A percentile compares a stretch with the other conserved stretches of the same genome.
phyloP scores from a whole-genome alignment of 768 basidiomycete genomes.

The Kwoniella bestiolae region DNA sequence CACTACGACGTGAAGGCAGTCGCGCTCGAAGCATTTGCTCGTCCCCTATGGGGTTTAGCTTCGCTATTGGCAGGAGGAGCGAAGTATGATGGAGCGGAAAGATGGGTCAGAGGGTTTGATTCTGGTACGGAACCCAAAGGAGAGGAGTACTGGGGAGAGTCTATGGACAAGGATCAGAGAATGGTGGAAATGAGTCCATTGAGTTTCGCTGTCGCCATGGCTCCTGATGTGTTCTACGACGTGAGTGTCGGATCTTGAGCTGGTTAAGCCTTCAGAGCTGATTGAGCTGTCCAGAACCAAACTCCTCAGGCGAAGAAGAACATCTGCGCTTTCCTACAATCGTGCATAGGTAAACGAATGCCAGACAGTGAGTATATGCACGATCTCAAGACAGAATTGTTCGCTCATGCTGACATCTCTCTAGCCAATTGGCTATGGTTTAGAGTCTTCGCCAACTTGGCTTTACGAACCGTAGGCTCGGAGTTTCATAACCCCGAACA shows the following conservation, averaged over 20 bases:
- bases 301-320: slow-evolving; percentile 64
- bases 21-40: slow-evolving; percentile 75
- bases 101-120: slow-evolving; percentile 71
- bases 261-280: not conserved
- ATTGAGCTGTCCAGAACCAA: slow-evolving; percentile 28
- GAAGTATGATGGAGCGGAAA: slow-evolving; percentile 63
- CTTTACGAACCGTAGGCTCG: slow-evolving; percentile 68
- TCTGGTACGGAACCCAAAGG: slow-evolving; percentile 71
- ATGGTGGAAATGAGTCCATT: slow-evolving; percentile 83
- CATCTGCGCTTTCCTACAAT: slow-evolving; percentile 70
- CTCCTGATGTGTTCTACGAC: slow-evolving; percentile 65
- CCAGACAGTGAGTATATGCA: slow-evolving; percentile 63
- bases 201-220: slow-evolving; percentile 71
- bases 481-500: slow-evolving; percentile 64
- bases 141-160: slow-evolving; percentile 76
- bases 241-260: slow-evolving; percentile 26
- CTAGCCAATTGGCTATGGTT: slow-evolving; percentile 79
- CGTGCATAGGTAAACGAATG: slow-evolving; percentile 82
- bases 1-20: slow-evolving; percentile 72
- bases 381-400: not conserved
- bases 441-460: slow-evolving; percentile 76
- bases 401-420: slow-evolving; percentile 3
- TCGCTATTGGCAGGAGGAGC: slow-evolving; percentile 70
- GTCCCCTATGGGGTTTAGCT: slow-evolving; percentile 76
- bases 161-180: slow-evolving; percentile 74